Evolutionary conservation across 345 rosid species (phyloP), one percentile per base, ranked within the genome.

Genomic region (Populus deltoides): DNA sequence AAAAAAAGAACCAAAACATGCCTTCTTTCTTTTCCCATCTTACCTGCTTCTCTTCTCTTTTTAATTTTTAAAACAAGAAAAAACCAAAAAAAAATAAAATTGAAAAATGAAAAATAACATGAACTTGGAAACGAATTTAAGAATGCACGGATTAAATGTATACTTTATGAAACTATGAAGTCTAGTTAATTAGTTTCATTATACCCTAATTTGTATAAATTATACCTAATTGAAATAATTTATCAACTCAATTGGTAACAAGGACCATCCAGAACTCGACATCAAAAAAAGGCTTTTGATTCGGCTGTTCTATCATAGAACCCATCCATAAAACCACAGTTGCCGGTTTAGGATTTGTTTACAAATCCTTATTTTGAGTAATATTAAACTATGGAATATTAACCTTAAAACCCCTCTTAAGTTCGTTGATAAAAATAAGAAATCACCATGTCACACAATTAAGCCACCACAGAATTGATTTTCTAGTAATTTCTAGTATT

Each of bases 201-300:
- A 10, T 41, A 41, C 12, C 45, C 45, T 41, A 1, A 41, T 41
- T 39, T 41, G 45, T 0, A 9, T 11, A 41, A 41, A 41, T 10
- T 41, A 41, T 10, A 41, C 13, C 13, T 2, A 41, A 41, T 41
- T 10, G 45, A 41, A 41, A 41, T 10, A 41, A 10, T 9, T 41
- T 41, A 41, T 41, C 13, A 41, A 0, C 45, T 41, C 51, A 11
- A 87, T 62, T 3, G 98, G 86, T 45, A 83, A 68, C 73, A 90
- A 79, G 25, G 98, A 89, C 92, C 92, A 88, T 13, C 91, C 87
- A 90, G 36, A 86, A 27, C 75, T 73, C 85, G 85, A 92, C 43
- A 73, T 87, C 85, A 35, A 87, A 87, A 47, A 43, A 43, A 29
- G 74, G 67, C 75, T 87, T 83, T 55, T 49, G 85, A 81, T 78